Evolutionary conservation across 495 filamentous ascomycete genomes (phyloP).

Genomic region (Trichocladium uniseriatum): DNA sequence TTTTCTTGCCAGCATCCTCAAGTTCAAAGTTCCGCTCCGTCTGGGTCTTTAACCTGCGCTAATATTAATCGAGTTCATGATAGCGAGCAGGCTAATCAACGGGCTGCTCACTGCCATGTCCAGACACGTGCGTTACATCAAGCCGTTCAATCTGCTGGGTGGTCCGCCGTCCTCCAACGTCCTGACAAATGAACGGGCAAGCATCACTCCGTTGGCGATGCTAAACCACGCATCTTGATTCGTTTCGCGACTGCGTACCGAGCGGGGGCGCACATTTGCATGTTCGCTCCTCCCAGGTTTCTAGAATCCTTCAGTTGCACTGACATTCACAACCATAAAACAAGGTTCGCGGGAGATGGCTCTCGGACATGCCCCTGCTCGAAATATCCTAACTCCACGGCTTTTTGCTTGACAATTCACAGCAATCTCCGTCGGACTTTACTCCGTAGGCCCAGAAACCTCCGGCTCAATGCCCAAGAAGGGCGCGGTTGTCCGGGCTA

Average conservation of each 20-base stretch:
- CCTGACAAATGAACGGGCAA: too few species aligned
- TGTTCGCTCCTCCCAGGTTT: not conserved
- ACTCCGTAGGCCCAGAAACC: too few species aligned
- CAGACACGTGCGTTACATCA: too few species aligned
- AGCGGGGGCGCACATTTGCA: not conserved
- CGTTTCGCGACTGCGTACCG: not conserved
- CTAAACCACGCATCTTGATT: constrained; percentile 1
- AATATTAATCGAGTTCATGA: not conserved
- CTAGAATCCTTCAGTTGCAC: not conserved
- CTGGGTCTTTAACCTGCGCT: not conserved
- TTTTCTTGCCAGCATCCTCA: too few species aligned
- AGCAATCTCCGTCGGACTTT: too few species aligned
- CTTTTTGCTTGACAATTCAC: not conserved
- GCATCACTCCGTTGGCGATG: not conserved
- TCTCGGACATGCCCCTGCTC: not conserved
- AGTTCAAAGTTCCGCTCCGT: not conserved
- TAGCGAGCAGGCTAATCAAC: not conserved
- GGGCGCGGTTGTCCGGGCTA: too few species aligned
- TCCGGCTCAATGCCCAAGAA: not conserved
- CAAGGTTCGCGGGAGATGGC: not conserved
- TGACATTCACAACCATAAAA: not conserved
- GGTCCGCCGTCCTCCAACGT: too few species aligned
- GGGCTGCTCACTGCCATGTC: too few species aligned
- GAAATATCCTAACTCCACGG: too few species aligned
- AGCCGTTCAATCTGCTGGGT: too few species aligned